Conservation (phyloP, 2,329 filamentous ascomycete species). For the Neoascochyta sp. region DNA sequence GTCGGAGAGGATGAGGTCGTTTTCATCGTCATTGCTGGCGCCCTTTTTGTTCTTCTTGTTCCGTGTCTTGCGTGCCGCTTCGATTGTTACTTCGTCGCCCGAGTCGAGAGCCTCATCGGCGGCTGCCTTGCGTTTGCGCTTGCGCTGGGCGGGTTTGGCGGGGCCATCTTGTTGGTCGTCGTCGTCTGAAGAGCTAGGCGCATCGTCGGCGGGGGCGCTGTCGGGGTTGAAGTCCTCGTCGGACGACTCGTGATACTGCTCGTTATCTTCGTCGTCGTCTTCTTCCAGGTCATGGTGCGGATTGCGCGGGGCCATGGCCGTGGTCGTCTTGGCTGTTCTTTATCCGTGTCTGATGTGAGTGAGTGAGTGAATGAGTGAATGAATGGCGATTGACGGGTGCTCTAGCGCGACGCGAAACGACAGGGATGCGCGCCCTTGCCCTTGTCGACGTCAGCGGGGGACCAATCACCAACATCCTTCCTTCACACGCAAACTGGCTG, state of each 20-base stretch:
- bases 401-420: too few relatives aligned
- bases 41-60: conserved; percentile 40
- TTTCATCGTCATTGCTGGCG: conserved; percentile 17
- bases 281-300: too few relatives aligned
- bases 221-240: conserved; percentile 73
- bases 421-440: too few relatives aligned
- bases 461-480: too few relatives aligned
- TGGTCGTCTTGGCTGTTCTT: too few relatives aligned
- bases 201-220: conserved; percentile 49
- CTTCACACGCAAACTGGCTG: too few relatives aligned
- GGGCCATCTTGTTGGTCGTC: conserved; percentile 31
- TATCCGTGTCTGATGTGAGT: too few relatives aligned
- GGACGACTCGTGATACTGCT: conserved; percentile 61
- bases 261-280: conserved; percentile 26
- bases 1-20: conserved; percentile 26
- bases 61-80: conserved; percentile 54
- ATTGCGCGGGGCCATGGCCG: too few relatives aligned
- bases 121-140: conserved; percentile 33
- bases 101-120: conserved; percentile 46
- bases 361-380: too few relatives aligned
- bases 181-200: conserved; percentile 49
- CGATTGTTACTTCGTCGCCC: conserved; percentile 68
- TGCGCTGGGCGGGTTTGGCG: conserved; percentile 17
- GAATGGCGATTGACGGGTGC: too few relatives aligned
- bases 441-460: too few relatives aligned